Percentiles rank a stretch among this genome's conserved stretches.
Evolutionary conservation across 768 basidiomycete genomes (phyloP).

Genomic region (Trametes meyenii): DNA sequence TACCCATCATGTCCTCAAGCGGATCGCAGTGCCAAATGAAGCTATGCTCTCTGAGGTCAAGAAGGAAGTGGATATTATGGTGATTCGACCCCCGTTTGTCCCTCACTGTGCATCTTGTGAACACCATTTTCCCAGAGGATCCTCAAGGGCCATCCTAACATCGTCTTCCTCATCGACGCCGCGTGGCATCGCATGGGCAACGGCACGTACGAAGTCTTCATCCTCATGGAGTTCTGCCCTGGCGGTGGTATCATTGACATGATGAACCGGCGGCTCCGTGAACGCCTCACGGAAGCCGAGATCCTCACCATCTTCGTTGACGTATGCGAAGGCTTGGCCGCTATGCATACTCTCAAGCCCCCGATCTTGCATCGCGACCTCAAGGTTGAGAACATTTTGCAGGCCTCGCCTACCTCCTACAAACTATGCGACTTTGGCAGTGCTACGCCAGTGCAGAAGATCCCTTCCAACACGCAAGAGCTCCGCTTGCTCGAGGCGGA

Average conservation of each 20-base stretch:
- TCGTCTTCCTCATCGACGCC: conserved; percentile 95
- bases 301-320: conserved; percentile 98
- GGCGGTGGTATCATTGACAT: conserved; percentile 99
- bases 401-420: conserved; percentile 80
- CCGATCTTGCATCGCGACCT: conserved; percentile 95
- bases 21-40: conserved; percentile 91
- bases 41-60: conserved; percentile 90
- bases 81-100: conserved; percentile 40
- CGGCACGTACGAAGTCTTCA: conserved; percentile 93
- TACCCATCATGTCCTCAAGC: conserved; percentile 94
- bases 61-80: conserved; percentile 99
- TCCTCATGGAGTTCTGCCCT: conserved; percentile 97
- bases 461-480: conserved; percentile 81
- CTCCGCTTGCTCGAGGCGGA: conserved; percentile 88
- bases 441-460: conserved; percentile 72
- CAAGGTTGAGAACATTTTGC: conserved; percentile 98
- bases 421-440: conserved; percentile 99
- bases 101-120: conserved; percentile 11
- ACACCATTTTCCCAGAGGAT: conserved; percentile 63
- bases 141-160: conserved; percentile 90
- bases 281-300: conserved; percentile 93
- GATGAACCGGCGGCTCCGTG: conserved; percentile 96
- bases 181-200: conserved; percentile 85
- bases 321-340: conserved; percentile 94
- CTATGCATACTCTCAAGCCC: conserved; percentile 92